Evolutionary conservation across 345 rosid species (phyloP).

Genomic region (Gossypioides kirkii): DNA sequence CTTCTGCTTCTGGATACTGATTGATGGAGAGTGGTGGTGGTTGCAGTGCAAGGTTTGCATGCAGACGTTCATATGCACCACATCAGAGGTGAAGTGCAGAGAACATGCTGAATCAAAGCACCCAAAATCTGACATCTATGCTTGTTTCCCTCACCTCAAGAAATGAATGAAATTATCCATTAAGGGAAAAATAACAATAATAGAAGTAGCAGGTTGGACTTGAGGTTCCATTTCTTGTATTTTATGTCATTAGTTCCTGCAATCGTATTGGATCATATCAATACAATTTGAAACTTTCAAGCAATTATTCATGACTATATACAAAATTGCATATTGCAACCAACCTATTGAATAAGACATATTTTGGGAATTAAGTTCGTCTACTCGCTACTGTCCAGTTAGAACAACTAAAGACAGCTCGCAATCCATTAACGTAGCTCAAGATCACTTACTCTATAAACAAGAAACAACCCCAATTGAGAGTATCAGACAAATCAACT

Average conservation of each 20-base stretch:
- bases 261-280: neutral
- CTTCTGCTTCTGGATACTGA: neutral
- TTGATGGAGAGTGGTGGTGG: slow-evolving; percentile 7
- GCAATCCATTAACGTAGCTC: neutral
- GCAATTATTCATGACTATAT: neutral
- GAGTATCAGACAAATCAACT: neutral
- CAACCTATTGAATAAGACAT: neutral
- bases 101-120: slow-evolving; percentile 35
- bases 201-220: neutral
- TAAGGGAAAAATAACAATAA: neutral
- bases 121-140: slow-evolving; percentile 21
- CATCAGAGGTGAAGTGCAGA: slow-evolving; percentile 31
- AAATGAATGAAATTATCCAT: neutral
- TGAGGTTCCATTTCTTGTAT: slow-evolving; percentile 5
- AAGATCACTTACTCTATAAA: neutral
- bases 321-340: neutral
- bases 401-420: neutral
- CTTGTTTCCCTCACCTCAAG: slow-evolving; percentile 26
- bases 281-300: neutral
- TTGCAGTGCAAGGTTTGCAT: slow-evolving; percentile 38
- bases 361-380: neutral
- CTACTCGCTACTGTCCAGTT: neutral
- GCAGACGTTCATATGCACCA: slow-evolving; percentile 35
- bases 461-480: neutral
- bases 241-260: neutral